Conservation (phyloP, 2,329 filamentous ascomycete genomes). For the Trichoderma citrinoviride region DNA sequence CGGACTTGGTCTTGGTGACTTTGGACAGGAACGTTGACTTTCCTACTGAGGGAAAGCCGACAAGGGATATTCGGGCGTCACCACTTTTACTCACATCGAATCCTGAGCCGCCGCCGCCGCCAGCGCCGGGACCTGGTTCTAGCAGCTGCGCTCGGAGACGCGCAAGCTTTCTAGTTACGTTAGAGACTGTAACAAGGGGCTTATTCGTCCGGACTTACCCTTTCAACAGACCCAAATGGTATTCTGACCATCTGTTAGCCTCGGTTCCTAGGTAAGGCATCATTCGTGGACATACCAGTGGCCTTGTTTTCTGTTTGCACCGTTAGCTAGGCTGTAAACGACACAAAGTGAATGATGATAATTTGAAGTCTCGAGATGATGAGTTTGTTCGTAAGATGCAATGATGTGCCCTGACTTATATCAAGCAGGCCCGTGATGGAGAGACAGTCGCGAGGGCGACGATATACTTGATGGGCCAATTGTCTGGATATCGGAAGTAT, state of each 20-base stretch:
- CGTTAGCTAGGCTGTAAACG: conserved; percentile 31
- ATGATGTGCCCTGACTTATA: background rate
- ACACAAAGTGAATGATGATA: background rate
- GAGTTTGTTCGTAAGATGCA: background rate
- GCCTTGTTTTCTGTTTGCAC: conserved; percentile 84
- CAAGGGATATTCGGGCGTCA: conserved; percentile 92
- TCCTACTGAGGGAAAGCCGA: conserved; percentile 97
- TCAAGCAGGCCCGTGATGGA: background rate
- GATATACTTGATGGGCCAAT: background rate
- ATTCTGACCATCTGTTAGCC: conserved; percentile 60
- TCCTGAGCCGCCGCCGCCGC: conserved; percentile 74
- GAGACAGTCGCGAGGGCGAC: background rate
- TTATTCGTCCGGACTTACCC: conserved; percentile 59
- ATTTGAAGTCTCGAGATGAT: background rate
- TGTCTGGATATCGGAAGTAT: background rate
- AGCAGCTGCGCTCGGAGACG: conserved; percentile 90
- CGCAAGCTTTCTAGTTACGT: conserved; percentile 75
- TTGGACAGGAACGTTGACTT: conserved; percentile 99
- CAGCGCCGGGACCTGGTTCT: conserved; percentile 78
- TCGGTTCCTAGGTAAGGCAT: background rate
- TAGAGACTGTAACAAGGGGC: background rate
- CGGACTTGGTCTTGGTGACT: conserved; percentile 95
- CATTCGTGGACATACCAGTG: conserved; percentile 65
- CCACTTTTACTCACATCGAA: conserved; percentile 96
- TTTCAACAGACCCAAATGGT: conserved; percentile 96